Evolutionary conservation across 306 rosid genomes (phyloP), one percentile per base, ranked within the genome.

Genomic region (Ziziphus jujuba): DNA sequence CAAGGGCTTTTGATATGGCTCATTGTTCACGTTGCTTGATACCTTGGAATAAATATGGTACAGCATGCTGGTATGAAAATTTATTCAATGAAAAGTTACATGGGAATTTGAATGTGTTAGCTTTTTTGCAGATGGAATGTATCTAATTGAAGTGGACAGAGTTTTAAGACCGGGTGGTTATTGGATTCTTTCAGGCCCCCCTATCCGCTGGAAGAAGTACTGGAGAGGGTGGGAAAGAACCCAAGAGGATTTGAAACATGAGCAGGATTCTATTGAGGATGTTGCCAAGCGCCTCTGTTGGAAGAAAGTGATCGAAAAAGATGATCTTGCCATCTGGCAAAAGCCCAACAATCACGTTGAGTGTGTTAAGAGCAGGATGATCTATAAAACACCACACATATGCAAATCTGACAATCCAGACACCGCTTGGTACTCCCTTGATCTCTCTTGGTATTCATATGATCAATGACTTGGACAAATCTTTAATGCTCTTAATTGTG

Each of bases 101-200:
- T 2, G 7, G 22, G n/a, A 16, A 49, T 14, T 49, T 14, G 15
- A 9, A 40, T 40, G 45, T 40, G 10, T 38, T 38, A 1, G 1
- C 59, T 66, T 24, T 48, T 45, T 59, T 35, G 62, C 89, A 95
- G 97, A 85, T 72, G 99, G 99, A 11, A n/a, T 88, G 82, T 95
- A 90, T 75, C 75, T 95, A 62, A 83, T 79, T 31, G 99, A 95
- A 75, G 87, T 95, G 63, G 99, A 95, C 70, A 77, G 99, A 85
- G 66, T 95, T 59, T 78, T 95, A 4, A 87, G 99, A 69, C 99
- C 99, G 9, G 97, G 99, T 35, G 97, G 92, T 2, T 95, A 95
- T 69, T 95, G 99, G 99, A 82, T 95, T 80, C 95, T 95, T 6
- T 95, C 99, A 6, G 99, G 99, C 5, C 99, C 99, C 13, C 99